These are phyloP conservation scores for Scheffersomyces parashehatae DNA, from an alignment of 1,139 yeast species.

Conservation along the genomic window DNA sequence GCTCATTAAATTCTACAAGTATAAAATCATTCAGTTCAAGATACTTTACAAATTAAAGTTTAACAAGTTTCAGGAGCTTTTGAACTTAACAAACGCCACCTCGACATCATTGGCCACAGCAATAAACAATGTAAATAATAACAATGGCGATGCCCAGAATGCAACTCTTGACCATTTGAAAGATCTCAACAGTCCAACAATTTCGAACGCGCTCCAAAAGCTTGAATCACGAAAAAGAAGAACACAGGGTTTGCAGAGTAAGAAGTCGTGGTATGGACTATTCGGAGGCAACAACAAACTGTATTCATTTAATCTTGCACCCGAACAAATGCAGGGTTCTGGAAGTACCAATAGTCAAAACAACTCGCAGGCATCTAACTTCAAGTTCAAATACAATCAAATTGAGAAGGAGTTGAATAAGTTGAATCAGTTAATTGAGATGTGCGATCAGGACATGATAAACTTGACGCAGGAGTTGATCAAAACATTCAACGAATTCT, in stretches of 20 bases:
- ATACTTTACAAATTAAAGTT: constrained; percentile 43
- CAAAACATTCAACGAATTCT: constrained; percentile 33
- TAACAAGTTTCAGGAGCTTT: constrained; percentile 40
- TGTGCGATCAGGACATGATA: constrained; percentile 38
- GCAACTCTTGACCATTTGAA: constrained; percentile 28
- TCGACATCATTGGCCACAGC: constrained; percentile 9
- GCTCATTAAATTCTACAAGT: constrained; percentile 45
- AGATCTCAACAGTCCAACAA: constrained; percentile 43
- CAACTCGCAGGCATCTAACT: constrained; percentile 2
- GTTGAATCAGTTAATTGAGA: constrained; percentile 42
- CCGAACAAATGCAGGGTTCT: constrained; percentile 7
- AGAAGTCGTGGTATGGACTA: constrained; percentile 48
- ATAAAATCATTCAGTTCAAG: constrained; percentile 45
- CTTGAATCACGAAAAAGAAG: constrained; percentile 25
- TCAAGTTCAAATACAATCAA: constrained; percentile 30
- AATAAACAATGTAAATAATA: neutral
- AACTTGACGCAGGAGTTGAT: constrained; percentile 34
- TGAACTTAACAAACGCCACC: constrained; percentile 23
- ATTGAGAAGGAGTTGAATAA: constrained; percentile 45
- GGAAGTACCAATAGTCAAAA: neutral
- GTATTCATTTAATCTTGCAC: constrained; percentile 6
- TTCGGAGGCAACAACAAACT: constrained; percentile 39
- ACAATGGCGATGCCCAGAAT: neutral
- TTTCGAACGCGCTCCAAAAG: constrained; percentile 36
- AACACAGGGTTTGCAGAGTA: constrained; percentile 16